phyloP scores from a whole-genome alignment of 768 basidiomycete genomes.

The Rhizopogon vesiculosus region DNA sequence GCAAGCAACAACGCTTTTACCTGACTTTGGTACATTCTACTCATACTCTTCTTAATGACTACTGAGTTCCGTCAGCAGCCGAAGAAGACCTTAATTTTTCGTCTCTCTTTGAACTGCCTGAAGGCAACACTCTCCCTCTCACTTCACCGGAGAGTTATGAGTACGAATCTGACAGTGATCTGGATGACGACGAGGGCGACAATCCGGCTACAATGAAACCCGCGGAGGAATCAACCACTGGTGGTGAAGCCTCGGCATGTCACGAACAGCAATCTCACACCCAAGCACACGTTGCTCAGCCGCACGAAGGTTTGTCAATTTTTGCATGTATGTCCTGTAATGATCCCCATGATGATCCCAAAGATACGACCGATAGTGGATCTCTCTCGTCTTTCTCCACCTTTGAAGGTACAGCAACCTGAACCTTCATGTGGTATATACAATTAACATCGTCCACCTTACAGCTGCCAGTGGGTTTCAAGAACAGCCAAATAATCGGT shows the following conservation, averaged over 20 bases:
- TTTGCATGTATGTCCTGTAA: no score
- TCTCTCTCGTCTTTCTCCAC: neutral
- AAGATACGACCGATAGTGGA: neutral
- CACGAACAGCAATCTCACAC: neutral
- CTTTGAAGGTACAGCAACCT: neutral
- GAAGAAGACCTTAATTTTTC: neutral
- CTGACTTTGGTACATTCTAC: neutral
- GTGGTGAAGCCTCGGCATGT: neutral
- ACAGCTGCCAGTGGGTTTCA: neutral
- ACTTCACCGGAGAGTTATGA: neutral
- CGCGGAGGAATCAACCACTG: neutral
- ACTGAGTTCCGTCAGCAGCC: neutral
- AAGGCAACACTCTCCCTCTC: neutral
- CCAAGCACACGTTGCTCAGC: neutral
- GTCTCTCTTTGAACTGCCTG: neutral
- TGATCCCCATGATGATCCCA: neutral
- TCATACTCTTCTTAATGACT: neutral
- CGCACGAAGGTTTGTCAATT: neutral
- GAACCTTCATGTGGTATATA: neutral
- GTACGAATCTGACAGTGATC: conserved; percentile 1
- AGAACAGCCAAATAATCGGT: neutral
- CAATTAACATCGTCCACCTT: neutral
- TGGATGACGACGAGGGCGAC: neutral
- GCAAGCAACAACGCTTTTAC: neutral
- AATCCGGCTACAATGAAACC: neutral